phyloP scores from a whole-genome alignment of 1,284 basidiomycete genomes.

The Irpex sp. region DNA sequence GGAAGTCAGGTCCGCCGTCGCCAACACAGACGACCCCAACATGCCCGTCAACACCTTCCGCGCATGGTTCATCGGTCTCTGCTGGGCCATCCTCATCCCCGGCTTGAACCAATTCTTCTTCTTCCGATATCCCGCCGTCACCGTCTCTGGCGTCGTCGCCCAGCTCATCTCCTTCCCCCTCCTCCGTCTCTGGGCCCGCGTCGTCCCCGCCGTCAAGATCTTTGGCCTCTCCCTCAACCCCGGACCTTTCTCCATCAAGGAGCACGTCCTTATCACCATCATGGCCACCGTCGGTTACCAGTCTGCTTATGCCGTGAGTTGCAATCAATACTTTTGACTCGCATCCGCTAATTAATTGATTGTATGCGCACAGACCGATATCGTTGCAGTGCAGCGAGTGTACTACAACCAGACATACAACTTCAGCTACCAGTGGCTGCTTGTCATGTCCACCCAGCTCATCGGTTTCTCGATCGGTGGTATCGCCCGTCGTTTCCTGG shows the following conservation, averaged over 20 bases:
- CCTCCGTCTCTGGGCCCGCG: conserved; percentile 52
- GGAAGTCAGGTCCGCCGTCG: conserved; percentile 73
- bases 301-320: conserved; percentile 51
- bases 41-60: conserved; percentile 61
- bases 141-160: conserved; percentile 42
- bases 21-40: conserved; percentile 62
- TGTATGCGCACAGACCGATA: conserved; percentile 13
- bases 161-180: conserved; percentile 62
- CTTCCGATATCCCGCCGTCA: conserved; percentile 61
- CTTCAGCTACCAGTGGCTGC: conserved; percentile 45
- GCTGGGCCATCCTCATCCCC: conserved; percentile 55
- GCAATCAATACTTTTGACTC: background rate
- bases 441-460: conserved; percentile 61
- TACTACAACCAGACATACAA: conserved; percentile 45
- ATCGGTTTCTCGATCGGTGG: conserved; percentile 68
- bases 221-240: conserved; percentile 48
- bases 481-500: conserved; percentile 57
- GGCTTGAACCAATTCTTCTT: conserved; percentile 64
- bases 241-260: conserved; percentile 69
- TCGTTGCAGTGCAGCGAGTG: conserved; percentile 57
- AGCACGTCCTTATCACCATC: conserved; percentile 65
- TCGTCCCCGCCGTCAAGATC: conserved; percentile 45
- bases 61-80: conserved; percentile 55
- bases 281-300: conserved; percentile 69
- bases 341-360: background rate